Evolutionary conservation across 176 grass and related monocot species (phyloP), one percentile per base, ranked within the genome.

Genomic region (Canna indica): DNA sequence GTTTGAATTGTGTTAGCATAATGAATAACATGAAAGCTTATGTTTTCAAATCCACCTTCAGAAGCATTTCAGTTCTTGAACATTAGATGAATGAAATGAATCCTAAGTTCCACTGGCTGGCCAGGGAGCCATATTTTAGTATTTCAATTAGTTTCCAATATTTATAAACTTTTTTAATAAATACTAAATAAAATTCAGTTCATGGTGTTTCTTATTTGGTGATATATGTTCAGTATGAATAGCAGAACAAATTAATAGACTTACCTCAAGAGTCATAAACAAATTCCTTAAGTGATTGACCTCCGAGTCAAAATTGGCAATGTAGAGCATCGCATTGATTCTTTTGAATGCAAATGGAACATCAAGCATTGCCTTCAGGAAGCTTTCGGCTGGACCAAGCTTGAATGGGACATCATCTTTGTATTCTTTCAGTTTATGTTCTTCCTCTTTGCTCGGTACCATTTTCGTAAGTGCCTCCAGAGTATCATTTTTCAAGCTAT

Each of bases 261-360:
- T 71, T 53, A 71, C 69, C 46, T 71, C 47, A 36, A 71, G 69
- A n/a, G 47, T 35, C 15, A 14, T 33, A 36, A 71, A 71, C 6
- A 52, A n/a, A 71, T 53, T 53, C 18, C 6, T 71, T 13, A 71
- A 47, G 47, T 35, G 31, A 48, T 71, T 71, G 16, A 71, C 27
- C 69, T 71, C 69, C 11, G 47, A n/a, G 35, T 71, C 46, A 35
- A 71, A 71, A 53, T 54, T 71, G 34, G 47, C 45, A 35, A 54
- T 53, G 30, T 71, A 71, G 34, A 53, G 69, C 69, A 71, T 50
- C 5, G 69, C 46, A 54, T 53, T 47, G 5, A 71, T 47, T 54
- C 69, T 52, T 47, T 71, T 71, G 18, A 71, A 54, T 71, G 69
- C 69, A 71, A 53, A 71, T 5, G 69, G 69, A 9, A 71, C 24